These are phyloP conservation scores for Thelonectria discophora DNA, from an alignment of 2,329 filamentous ascomycete genomes.

Conservation along the genomic window DNA sequence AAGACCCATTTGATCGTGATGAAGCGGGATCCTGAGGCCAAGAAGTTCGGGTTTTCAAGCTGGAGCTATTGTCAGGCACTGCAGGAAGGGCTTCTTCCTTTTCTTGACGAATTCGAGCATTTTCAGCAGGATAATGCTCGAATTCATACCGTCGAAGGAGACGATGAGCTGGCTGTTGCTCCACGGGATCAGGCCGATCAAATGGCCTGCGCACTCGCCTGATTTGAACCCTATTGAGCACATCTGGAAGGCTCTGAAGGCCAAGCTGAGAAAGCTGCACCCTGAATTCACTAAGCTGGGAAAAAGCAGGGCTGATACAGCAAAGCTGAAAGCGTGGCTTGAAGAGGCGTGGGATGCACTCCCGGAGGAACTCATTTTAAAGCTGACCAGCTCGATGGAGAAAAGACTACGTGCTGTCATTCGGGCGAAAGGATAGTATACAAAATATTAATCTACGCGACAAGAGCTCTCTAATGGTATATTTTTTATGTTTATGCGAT, in stretches of 20 bases:
- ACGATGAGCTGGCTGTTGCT: too few relatives aligned
- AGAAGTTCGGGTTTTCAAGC: neutral
- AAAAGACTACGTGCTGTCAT: slow-evolving; percentile 3
- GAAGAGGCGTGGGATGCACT: too few relatives aligned
- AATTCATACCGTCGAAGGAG: too few relatives aligned
- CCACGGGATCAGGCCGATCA: too few relatives aligned
- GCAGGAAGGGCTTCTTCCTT: neutral
- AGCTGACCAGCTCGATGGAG: too few relatives aligned
- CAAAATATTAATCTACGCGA: slow-evolving; percentile 10
- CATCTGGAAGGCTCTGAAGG: slow-evolving; percentile 2
- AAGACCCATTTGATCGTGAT: neutral
- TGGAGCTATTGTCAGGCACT: neutral
- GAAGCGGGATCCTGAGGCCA: neutral
- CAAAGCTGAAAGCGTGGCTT: too few relatives aligned
- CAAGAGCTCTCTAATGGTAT: slow-evolving; percentile 8
- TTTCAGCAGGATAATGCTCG: too few relatives aligned
- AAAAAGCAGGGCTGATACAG: slow-evolving; percentile 2
- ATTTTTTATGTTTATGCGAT: neutral
- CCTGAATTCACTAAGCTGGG: neutral
- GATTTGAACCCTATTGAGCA: slow-evolving; percentile 12
- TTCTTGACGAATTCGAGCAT: neutral
- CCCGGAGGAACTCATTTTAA: too few relatives aligned
- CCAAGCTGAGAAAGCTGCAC: neutral
- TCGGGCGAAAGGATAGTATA: slow-evolving; percentile 12
- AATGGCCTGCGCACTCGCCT: too few relatives aligned